A percentile compares a stretch with the other conserved stretches of the same genome.
Conservation (phyloP, 495 filamentous ascomycete genomes). For the Penicillium cinerascens region DNA sequence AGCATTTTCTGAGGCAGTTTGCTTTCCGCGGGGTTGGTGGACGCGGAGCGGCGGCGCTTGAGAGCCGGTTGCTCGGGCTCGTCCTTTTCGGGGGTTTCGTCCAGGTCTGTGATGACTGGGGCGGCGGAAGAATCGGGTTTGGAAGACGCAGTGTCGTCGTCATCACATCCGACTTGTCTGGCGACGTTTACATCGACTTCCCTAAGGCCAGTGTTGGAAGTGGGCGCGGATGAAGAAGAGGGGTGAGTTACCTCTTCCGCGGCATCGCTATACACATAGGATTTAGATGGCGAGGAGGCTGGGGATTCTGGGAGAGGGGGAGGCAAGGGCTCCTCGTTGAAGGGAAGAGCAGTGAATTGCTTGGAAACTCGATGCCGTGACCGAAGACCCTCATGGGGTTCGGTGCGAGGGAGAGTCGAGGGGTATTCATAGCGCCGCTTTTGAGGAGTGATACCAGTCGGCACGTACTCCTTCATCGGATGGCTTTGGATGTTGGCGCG, state of each 20-base stretch:
- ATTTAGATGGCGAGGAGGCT: slow-evolving; percentile 33
- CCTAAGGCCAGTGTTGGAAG: slow-evolving; percentile 50
- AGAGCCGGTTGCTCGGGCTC: slow-evolving; percentile 47
- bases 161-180: slow-evolving; percentile 32
- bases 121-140: slow-evolving; percentile 19
- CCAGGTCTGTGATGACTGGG: slow-evolving; percentile 14
- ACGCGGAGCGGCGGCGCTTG: slow-evolving; percentile 50
- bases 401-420: slow-evolving; percentile 70
- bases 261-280: slow-evolving; percentile 43
- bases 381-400: slow-evolving; percentile 63
- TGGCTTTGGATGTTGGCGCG: slow-evolving; percentile 58
- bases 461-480: slow-evolving; percentile 68
- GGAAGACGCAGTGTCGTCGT: slow-evolving; percentile 6
- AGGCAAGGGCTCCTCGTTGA: slow-evolving; percentile 29
- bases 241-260: slow-evolving; percentile 37
- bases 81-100: slow-evolving; percentile 27
- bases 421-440: slow-evolving; percentile 75
- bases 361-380: slow-evolving; percentile 50
- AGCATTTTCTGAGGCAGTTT: slow-evolving; percentile 43
- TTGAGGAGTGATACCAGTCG: slow-evolving; percentile 82
- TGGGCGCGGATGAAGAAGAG: slow-evolving; percentile 33
- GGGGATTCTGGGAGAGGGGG: slow-evolving; percentile 24
- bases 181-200: slow-evolving; percentile 55
- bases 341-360: slow-evolving; percentile 35
- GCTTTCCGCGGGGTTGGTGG: slow-evolving; percentile 27